Evolutionary conservation across 768 basidiomycete species (phyloP), one percentile per base, ranked within the genome.

Genomic region (Boletus rufocinnamomeus): DNA sequence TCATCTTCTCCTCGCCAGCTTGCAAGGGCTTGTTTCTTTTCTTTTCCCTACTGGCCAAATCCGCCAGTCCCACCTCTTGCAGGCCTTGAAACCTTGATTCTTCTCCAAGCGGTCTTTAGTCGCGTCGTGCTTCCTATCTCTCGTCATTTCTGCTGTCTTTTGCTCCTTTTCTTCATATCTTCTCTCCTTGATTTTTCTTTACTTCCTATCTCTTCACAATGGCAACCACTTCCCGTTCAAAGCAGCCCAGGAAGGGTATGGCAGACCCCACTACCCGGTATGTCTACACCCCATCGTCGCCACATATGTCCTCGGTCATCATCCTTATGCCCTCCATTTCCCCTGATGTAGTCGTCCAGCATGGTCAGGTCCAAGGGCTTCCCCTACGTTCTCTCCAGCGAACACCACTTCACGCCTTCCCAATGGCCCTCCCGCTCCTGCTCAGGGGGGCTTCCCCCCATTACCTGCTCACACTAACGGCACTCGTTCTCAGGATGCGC

Each of bases 311-410:
- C 45, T 41, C 56, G 11, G 30, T 51, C 50, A 57, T 65, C 60
- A 52, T 49, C 43, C 56, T 53, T 46, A 58, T 52, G 9, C 50
- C 23, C n/a, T 44, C 50, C 49, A 50, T 52, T 57, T 58, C 44
- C 41, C 27, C 58, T 57, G 54, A 56, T 59, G 64, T 61, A 81
- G 77, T 60, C 75, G 77, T 57, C 63, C 74, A 61, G 87, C 89
- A 30, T 92, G 89, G 90, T 74, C 82, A 64, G 83, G 82, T 54
- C 74, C 86, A 53, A 84, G 89, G 56, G 78, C 85, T 56, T 88
- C 89, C 51, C 85, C 88, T 19, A 87, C 87, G 3, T 90, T 85
- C 74, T 86, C 87, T 59, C 81, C 88, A 2, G 74, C 69, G 7
- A 66, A 72, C 59, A 69, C 70, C 60, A 59, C 75, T 44, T 69